These are phyloP conservation scores for Apiotrichum sp. DNA, from an alignment of 1,284 basidiomycete genomes.

Conservation along the genomic window DNA sequence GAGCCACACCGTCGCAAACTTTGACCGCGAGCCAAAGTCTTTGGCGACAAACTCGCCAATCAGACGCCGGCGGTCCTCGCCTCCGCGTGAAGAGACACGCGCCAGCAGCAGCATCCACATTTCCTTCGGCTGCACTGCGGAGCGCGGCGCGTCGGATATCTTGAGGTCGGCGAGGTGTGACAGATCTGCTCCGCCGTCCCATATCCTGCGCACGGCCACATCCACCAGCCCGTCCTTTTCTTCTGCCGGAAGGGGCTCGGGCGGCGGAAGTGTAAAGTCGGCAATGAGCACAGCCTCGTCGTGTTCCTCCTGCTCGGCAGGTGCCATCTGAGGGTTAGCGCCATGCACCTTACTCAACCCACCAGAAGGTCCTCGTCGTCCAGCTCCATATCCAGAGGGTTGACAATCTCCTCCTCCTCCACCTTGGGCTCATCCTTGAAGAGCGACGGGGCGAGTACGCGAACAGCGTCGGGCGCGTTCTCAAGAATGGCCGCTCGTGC, in stretches of 20 bases:
- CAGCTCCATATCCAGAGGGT: conserved; percentile 89
- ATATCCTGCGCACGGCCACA: conserved; percentile 65
- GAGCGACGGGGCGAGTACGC: conserved; percentile 14
- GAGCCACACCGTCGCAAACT: conserved; percentile 88
- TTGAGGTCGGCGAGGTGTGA: conserved; percentile 31
- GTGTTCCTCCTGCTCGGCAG: conserved; percentile 36
- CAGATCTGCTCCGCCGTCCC: conserved; percentile 63
- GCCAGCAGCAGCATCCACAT: conserved; percentile 90
- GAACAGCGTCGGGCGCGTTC: conserved; percentile 18
- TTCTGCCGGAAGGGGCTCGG: conserved; percentile 57
- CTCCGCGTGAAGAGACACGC: conserved; percentile 78
- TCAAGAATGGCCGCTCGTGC: conserved; percentile 16
- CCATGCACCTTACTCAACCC: conserved; percentile 1
- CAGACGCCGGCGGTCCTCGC: conserved; percentile 58
- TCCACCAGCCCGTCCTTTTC: conserved; percentile 59
- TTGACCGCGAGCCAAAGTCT: conserved; percentile 61
- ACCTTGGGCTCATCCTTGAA: conserved; percentile 15
- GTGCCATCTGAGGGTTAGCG: conserved; percentile 9
- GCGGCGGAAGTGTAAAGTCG: conserved; percentile 71
- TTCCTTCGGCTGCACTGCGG: conserved; percentile 55
- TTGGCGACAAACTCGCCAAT: conserved; percentile 81
- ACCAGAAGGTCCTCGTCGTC: conserved; percentile 66
- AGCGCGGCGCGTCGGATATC: conserved; percentile 22
- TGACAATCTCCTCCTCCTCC: conserved; percentile 57
- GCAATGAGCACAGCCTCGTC: conserved; percentile 50